phyloP scores from a whole-genome alignment of 2,329 filamentous ascomycete species.

The Zymoseptoria ardabiliae region DNA sequence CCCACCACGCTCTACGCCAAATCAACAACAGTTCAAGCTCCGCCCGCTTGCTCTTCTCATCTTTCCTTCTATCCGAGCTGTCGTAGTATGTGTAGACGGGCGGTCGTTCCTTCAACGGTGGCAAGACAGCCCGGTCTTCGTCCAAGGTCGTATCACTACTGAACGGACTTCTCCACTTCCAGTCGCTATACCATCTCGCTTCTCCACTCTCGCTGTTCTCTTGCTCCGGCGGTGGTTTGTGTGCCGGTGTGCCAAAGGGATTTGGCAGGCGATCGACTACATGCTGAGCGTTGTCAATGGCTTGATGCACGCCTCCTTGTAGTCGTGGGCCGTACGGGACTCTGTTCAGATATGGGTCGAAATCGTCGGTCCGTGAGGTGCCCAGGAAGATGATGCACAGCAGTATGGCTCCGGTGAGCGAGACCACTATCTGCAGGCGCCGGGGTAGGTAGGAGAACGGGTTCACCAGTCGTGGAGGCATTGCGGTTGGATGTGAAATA shows the following conservation, averaged over 20 bases:
- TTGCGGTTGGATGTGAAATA: not conserved
- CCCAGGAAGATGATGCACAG: slow-evolving; percentile 33
- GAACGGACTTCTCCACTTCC: slow-evolving; percentile 86
- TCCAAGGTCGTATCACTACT: slow-evolving; percentile 73
- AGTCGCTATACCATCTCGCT: slow-evolving; percentile 79
- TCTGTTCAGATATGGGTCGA: slow-evolving; percentile 23
- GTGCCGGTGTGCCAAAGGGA: slow-evolving; percentile 62
- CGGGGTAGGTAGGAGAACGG: slow-evolving; percentile 37
- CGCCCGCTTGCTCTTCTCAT: slow-evolving; percentile 58
- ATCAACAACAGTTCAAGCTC: slow-evolving; percentile 73
- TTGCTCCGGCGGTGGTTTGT: slow-evolving; percentile 65
- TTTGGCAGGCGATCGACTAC: slow-evolving; percentile 30
- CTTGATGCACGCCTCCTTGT: slow-evolving; percentile 33
- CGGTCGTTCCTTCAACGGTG: slow-evolving; percentile 62
- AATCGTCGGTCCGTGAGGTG: slow-evolving; percentile 22
- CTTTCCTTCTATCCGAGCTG: slow-evolving; percentile 50
- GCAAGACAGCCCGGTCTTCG: slow-evolving; percentile 74
- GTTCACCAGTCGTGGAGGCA: slow-evolving; percentile 19
- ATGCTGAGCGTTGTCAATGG: slow-evolving; percentile 32
- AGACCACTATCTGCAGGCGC: slow-evolving; percentile 40
- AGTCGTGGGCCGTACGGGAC: slow-evolving; percentile 33
- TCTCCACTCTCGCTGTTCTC: slow-evolving; percentile 72
- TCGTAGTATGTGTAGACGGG: slow-evolving; percentile 92
- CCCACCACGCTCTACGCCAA: slow-evolving; percentile 94
- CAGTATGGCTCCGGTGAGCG: slow-evolving; percentile 32